Evolutionary conservation across 768 basidiomycete genomes (phyloP).

Genomic region (Tricholoma bakamatsutake): DNA sequence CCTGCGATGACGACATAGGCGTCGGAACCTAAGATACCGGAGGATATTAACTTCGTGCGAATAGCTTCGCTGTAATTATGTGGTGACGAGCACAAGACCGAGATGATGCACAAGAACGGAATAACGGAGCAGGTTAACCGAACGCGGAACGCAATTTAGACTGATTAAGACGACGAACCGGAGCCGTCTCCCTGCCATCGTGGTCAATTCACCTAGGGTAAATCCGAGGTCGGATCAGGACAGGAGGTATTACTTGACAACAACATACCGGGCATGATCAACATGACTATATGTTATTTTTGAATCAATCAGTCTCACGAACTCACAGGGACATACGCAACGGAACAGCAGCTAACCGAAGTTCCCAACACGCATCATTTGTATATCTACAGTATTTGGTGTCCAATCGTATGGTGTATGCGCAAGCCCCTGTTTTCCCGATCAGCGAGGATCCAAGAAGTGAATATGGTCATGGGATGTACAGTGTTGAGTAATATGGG

Average conservation of each 20-base stretch:
- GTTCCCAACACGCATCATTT: constrained; percentile 73
- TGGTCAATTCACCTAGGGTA: constrained; percentile 61
- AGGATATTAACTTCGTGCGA: constrained; percentile 56
- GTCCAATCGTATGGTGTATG: constrained; percentile 70
- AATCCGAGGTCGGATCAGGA: constrained; percentile 4
- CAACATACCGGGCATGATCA: constrained; percentile 57
- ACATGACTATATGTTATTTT: constrained; percentile 41
- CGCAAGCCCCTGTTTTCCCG: constrained; percentile 50
- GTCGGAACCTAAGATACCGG: constrained; percentile 55
- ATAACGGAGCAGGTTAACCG: constrained; percentile 13
- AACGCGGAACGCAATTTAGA: constrained; percentile 10
- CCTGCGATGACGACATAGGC: constrained; percentile 76
- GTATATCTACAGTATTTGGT: constrained; percentile 66
- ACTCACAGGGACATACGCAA: neutral
- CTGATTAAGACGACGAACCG: constrained; percentile 38
- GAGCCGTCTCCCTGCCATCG: constrained; percentile 75
- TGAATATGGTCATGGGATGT: constrained; percentile 16
- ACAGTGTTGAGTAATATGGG: constrained; percentile 75
- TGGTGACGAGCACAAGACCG: neutral
- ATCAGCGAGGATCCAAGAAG: neutral
- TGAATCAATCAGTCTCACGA: neutral
- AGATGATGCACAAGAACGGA: neutral
- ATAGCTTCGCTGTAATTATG: constrained; percentile 51
- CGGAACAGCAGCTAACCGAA: constrained; percentile 34
- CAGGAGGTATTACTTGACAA: constrained; percentile 4